Conservation (phyloP, 2,329 filamentous ascomycete species). For the Hirsutella rhossiliensis region DNA sequence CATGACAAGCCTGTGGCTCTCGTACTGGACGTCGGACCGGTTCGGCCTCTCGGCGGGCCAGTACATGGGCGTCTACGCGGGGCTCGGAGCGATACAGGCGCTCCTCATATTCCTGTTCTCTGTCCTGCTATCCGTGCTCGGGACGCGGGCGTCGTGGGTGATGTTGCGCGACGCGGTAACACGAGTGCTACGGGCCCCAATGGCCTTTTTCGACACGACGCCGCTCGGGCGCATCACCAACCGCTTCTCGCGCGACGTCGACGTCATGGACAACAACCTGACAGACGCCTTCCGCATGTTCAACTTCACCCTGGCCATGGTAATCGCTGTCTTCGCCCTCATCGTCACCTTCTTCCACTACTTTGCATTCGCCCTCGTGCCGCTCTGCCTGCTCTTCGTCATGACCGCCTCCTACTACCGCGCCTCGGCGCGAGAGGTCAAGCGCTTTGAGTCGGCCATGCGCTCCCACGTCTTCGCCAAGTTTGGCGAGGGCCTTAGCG, state of each 20-base stretch:
- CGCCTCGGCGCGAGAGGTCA: conserved; percentile 83
- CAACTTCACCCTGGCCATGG: conserved; percentile 72
- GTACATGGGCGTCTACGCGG: conserved; percentile 65
- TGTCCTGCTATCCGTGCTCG: conserved; percentile 62
- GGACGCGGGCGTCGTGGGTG: conserved; percentile 68
- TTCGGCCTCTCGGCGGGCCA: conserved; percentile 53
- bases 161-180: conserved; percentile 74
- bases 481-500: conserved; percentile 79
- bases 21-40: conserved; percentile 80
- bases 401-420: conserved; percentile 82
- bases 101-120: conserved; percentile 72
- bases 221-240: conserved; percentile 92
- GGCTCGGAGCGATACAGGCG: conserved; percentile 58
- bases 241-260: conserved; percentile 88
- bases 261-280: conserved; percentile 90
- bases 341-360: conserved; percentile 96
- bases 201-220: conserved; percentile 95
- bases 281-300: conserved; percentile 90
- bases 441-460: conserved; percentile 83
- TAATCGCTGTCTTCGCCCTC: conserved; percentile 71
- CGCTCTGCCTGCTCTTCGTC: conserved; percentile 64
- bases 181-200: conserved; percentile 55
- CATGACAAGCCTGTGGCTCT: conserved; percentile 80
- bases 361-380: conserved; percentile 53
- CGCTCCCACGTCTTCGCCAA: conserved; percentile 82